Conservation (phyloP, 2,329 filamentous ascomycete genomes). For the Endocalyx cinctus region DNA sequence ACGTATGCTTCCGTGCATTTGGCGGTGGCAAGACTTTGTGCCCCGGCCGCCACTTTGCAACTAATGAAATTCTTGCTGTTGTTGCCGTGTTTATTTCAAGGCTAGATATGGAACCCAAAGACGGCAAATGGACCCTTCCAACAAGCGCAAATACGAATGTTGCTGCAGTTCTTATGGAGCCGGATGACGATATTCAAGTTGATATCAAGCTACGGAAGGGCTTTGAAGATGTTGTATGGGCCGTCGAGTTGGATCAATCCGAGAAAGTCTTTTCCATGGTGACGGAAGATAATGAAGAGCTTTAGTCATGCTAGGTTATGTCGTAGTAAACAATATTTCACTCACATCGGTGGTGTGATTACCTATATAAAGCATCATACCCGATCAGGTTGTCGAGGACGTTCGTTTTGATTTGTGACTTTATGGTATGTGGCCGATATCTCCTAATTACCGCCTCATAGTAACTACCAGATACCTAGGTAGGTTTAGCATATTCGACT, state of each 20-base stretch:
- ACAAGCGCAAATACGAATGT: conserved; percentile 23
- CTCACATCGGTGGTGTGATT: no score
- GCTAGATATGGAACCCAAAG: conserved; percentile 20
- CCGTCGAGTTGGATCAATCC: conserved; percentile 10
- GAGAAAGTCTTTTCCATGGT: conserved; percentile 15
- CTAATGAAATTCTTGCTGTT: conserved; percentile 21
- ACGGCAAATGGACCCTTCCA: conserved; percentile 18
- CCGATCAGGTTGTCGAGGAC: no score
- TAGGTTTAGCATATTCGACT: no score
- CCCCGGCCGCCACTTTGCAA: conserved; percentile 23
- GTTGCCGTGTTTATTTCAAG: conserved; percentile 21
- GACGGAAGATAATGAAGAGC: no score
- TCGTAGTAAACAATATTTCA: no score
- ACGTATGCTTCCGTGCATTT: conserved; percentile 21
- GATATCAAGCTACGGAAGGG: conserved; percentile 14
- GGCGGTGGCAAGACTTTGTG: conserved; percentile 23
- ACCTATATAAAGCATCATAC: no score
- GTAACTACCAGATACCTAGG: no score
- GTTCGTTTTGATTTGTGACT: no score
- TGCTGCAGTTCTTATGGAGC: conserved; percentile 24
- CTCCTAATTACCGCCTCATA: no score
- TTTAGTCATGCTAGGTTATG: no score
- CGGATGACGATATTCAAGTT: conserved; percentile 18
- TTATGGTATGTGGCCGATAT: no score
- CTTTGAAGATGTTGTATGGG: conserved; percentile 13